These are phyloP conservation scores for Striga asiatica DNA, from an alignment of 257 asterid genomes.

Conservation along the genomic window DNA sequence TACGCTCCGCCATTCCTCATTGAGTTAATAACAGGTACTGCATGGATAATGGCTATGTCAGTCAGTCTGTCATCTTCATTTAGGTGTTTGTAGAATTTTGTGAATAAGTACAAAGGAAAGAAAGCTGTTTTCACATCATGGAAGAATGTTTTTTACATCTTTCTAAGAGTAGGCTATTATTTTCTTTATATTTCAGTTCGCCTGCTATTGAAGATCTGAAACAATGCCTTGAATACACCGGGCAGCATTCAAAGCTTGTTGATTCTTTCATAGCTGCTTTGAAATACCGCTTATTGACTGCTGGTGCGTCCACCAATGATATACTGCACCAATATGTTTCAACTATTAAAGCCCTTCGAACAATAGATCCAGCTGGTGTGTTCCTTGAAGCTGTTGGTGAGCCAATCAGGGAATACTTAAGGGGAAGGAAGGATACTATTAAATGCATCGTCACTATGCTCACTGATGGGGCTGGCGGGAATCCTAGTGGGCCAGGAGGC, in stretches of 20 bases:
- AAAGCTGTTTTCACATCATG: background rate
- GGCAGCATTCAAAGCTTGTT: constrained; percentile 94
- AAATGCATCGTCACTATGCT: constrained; percentile 98
- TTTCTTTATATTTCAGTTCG: constrained; percentile 44
- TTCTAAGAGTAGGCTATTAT: constrained; percentile 1
- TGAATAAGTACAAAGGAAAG: background rate
- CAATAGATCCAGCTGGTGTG: constrained; percentile 95
- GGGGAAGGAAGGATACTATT: constrained; percentile 92
- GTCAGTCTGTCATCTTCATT: background rate
- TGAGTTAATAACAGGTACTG: background rate
- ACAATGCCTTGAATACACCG: constrained; percentile 85
- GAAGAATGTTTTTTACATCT: too few relatives aligned
- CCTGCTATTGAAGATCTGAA: constrained; percentile 94
- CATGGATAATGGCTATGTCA: background rate
- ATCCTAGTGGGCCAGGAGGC: constrained; percentile 64
- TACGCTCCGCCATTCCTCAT: too few relatives aligned
- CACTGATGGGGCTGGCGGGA: constrained; percentile 90
- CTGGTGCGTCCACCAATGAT: constrained; percentile 98
- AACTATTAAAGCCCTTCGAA: constrained; percentile 92
- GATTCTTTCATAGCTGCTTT: constrained; percentile 88
- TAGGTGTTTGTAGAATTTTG: background rate
- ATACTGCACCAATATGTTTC: constrained; percentile 88
- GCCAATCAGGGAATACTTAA: constrained; percentile 91
- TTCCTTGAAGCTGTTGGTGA: constrained; percentile 97
- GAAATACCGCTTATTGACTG: constrained; percentile 81